Conservation (phyloP, 1,139 yeast genomes). For the Geotrichum candidum region DNA sequence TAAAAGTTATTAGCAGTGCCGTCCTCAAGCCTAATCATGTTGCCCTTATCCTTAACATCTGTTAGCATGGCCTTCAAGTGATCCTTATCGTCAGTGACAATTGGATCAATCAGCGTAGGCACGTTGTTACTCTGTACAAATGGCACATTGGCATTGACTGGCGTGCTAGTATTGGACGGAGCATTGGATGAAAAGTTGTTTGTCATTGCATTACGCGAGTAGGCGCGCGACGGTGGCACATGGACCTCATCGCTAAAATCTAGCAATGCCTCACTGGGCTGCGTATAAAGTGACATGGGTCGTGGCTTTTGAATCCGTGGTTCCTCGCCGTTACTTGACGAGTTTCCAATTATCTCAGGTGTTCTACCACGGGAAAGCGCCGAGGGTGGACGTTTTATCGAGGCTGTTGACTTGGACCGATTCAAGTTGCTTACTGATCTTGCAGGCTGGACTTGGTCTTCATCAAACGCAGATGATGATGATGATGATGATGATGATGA, state of each 20-base stretch:
- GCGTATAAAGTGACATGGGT: conserved; percentile 14
- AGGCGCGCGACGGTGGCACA: conserved; percentile 1
- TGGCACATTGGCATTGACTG: neutral
- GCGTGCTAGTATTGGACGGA: neutral
- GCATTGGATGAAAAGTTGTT: neutral
- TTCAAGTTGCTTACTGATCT: conserved; percentile 3
- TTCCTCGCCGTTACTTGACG: neutral
- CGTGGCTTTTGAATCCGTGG: conserved; percentile 7
- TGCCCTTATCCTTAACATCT: conserved; percentile 33
- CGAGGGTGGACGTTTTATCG: conserved; percentile 12
- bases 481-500: conserved; percentile 2
- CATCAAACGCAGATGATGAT: conserved; percentile 14
- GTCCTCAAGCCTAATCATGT: conserved; percentile 33
- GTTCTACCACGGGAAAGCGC: neutral
- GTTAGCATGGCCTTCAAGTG: conserved; percentile 35
- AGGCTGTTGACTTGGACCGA: conserved; percentile 8
- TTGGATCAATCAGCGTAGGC: conserved; percentile 18
- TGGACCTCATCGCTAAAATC: conserved; percentile 5
- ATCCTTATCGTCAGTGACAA: conserved; percentile 26
- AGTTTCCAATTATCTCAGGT: neutral
- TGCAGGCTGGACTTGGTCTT: conserved; percentile 2
- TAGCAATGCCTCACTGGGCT: conserved; percentile 10
- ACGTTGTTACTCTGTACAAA: conserved; percentile 16
- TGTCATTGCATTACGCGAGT: neutral
- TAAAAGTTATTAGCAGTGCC: conserved; percentile 49